These are phyloP conservation scores for Oryza rufipogon DNA, from an alignment of 176 grass and related monocot genomes.

Conservation along the genomic window DNA sequence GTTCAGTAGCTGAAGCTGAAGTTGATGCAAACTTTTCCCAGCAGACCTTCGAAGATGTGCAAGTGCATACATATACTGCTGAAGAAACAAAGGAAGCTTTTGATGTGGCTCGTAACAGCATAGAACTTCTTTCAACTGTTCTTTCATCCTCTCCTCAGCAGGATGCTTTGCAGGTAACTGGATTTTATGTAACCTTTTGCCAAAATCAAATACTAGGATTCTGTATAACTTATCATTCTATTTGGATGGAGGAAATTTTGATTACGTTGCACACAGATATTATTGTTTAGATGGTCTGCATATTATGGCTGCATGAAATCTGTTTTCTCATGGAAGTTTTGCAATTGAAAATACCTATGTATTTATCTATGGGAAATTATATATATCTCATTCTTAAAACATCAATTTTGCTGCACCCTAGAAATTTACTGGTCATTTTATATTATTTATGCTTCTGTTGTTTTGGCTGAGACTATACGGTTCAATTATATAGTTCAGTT, in stretches of 20 bases:
- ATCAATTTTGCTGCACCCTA: not conserved
- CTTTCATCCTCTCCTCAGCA: constrained; percentile 90
- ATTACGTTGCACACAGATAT: not conserved
- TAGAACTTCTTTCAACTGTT: constrained; percentile 91
- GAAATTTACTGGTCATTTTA: not conserved
- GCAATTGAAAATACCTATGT: not conserved
- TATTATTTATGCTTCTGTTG: not conserved
- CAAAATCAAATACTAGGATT: constrained; percentile 16
- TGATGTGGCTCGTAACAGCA: constrained; percentile 89
- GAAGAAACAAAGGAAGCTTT: constrained; percentile 89
- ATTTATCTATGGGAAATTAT: constrained; percentile 10
- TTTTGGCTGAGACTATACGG: not conserved
- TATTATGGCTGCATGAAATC: constrained; percentile 15
- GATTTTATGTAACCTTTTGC: constrained; percentile 41
- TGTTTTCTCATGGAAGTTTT: constrained; percentile 7
- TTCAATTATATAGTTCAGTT: not conserved
- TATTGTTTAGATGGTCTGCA: not conserved
- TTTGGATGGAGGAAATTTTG: not conserved
- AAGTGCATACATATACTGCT: constrained; percentile 61
- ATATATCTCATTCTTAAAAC: not conserved
- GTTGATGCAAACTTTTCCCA: constrained; percentile 53
- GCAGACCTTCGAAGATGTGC: constrained; percentile 63
- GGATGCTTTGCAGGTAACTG: constrained; percentile 86
- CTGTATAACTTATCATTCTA: constrained; percentile 1
- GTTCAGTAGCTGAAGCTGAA: constrained; percentile 67